These are phyloP conservation scores for Suhomyces panamericanus DNA, from an alignment of 1,139 yeast genomes.

Conservation along the genomic window DNA sequence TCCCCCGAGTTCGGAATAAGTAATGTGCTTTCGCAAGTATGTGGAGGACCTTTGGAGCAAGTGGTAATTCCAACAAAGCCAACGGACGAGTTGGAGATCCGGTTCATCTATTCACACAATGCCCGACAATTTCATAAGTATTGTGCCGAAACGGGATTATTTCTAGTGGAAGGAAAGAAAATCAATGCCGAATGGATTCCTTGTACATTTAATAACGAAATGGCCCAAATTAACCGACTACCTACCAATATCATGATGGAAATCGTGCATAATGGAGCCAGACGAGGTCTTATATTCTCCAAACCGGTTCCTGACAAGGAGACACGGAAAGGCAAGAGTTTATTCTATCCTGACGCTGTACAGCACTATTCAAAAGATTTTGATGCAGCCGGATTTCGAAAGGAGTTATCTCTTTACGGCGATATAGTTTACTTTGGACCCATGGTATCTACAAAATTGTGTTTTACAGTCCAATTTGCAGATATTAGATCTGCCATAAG, in stretches of 20 bases:
- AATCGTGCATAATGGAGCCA: constrained; percentile 29
- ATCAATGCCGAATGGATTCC: constrained; percentile 45
- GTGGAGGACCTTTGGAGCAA: constrained; percentile 76
- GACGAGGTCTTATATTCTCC: constrained; percentile 38
- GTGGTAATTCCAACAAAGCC: constrained; percentile 25
- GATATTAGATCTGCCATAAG: constrained; percentile 63
- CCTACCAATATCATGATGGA: constrained; percentile 28
- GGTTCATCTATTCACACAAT: constrained; percentile 53
- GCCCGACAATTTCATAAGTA: constrained; percentile 58
- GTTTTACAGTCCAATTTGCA: constrained; percentile 62
- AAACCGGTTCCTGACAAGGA: constrained; percentile 28
- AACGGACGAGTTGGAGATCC: constrained; percentile 39
- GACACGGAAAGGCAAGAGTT: constrained; percentile 18
- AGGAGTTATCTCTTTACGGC: constrained; percentile 61
- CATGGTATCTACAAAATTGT: constrained; percentile 61
- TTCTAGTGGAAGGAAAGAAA: constrained; percentile 60
- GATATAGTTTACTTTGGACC: constrained; percentile 64
- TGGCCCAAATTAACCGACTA: neutral
- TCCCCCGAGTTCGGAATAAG: constrained; percentile 37
- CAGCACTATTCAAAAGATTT: constrained; percentile 33
- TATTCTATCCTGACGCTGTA: constrained; percentile 37
- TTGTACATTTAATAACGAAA: constrained; percentile 4
- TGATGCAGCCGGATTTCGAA: constrained; percentile 32
- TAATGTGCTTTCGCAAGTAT: constrained; percentile 55
- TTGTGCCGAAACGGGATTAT: constrained; percentile 54